A percentile compares a stretch with the other conserved stretches of the same genome.
Evolutionary conservation across 306 rosid genomes (phyloP).

Genomic region (Coriaria nepalensis): DNA sequence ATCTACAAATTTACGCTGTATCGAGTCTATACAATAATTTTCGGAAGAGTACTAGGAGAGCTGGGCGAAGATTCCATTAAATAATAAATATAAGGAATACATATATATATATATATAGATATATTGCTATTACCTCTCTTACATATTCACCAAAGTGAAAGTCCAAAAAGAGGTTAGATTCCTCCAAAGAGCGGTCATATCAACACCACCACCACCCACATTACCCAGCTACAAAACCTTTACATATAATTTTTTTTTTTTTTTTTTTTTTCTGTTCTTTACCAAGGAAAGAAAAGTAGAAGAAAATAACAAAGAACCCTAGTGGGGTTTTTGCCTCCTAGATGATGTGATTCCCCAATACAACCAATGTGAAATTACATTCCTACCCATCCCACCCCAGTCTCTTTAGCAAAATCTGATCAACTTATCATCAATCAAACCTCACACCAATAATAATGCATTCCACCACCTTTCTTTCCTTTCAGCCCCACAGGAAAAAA

Average conservation of each 20-base stretch:
- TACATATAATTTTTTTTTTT: background rate
- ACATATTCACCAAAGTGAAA: slow-evolving; percentile 36
- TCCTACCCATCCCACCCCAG: slow-evolving; percentile 1
- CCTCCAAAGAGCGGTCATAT: slow-evolving; percentile 17
- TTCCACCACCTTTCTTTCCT: background rate
- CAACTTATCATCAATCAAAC: slow-evolving; percentile 19
- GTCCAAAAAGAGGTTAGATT: slow-evolving; percentile 25
- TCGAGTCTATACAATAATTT: no score
- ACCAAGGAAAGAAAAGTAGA: slow-evolving; percentile 1
- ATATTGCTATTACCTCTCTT: no score
- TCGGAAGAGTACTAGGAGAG: no score
- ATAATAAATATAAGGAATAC: no score
- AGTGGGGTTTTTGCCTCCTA: slow-evolving; percentile 26
- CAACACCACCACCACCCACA: no score
- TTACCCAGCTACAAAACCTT: slow-evolving; percentile 21
- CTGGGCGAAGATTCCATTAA: no score
- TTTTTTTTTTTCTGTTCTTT: slow-evolving; percentile 8
- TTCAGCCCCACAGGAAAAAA: slow-evolving; percentile 19
- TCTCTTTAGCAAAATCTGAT: slow-evolving; percentile 26
- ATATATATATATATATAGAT: no score
- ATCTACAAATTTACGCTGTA: no score
- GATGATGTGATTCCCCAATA: slow-evolving; percentile 26
- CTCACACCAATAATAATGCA: background rate
- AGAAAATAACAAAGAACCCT: slow-evolving; percentile 8
- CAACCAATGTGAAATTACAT: slow-evolving; percentile 15